phyloP scores from a whole-genome alignment of 2,329 filamentous ascomycete species.

The Beauveria sp. region DNA sequence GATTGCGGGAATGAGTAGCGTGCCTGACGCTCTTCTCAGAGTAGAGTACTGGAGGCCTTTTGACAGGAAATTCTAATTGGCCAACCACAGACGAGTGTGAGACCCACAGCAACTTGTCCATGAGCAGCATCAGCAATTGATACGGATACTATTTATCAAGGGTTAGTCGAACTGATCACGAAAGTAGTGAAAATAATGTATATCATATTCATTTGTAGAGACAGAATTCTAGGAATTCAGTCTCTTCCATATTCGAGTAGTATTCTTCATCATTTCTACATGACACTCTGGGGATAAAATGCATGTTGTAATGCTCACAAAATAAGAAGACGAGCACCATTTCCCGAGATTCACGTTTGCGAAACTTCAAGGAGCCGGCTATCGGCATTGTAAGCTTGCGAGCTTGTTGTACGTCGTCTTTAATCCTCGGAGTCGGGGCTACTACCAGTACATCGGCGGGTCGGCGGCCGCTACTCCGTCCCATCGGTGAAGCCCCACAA shows the following conservation, averaged over 20 bases:
- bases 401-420: background rate
- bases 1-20: background rate
- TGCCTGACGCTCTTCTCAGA: background rate
- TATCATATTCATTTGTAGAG: too few relatives aligned
- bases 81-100: background rate
- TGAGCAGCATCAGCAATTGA: background rate
- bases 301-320: too few relatives aligned
- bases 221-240: too few relatives aligned
- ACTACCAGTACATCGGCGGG: background rate
- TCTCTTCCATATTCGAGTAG: too few relatives aligned
- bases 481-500: conserved; percentile 2
- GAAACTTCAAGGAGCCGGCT: too few relatives aligned
- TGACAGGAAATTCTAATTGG: background rate
- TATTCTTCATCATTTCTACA: too few relatives aligned
- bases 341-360: too few relatives aligned
- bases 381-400: background rate
- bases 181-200: too few relatives aligned
- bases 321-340: too few relatives aligned
- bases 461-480: conserved; percentile 6
- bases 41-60: background rate
- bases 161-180: too few relatives aligned
- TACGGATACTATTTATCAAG: too few relatives aligned
- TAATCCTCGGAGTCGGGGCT: background rate
- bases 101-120: background rate
- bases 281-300: too few relatives aligned